These are phyloP conservation scores for Xylaria multiplex DNA, from an alignment of 2,329 filamentous ascomycete species.

Conservation along the genomic window DNA sequence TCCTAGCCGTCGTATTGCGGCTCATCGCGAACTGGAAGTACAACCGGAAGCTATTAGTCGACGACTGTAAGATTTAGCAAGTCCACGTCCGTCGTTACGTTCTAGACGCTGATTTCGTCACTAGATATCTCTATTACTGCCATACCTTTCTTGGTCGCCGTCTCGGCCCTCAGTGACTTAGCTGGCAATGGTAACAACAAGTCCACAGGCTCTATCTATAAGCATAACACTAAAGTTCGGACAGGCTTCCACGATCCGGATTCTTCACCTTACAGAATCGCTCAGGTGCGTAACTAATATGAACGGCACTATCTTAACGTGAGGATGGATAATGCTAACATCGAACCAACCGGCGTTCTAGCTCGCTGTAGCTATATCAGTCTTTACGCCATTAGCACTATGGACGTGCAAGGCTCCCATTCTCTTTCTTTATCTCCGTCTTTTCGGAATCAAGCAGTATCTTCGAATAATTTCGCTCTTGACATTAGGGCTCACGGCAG, in stretches of 20 bases:
- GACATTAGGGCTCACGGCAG: slow-evolving; percentile 27
- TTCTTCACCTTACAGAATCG: slow-evolving; percentile 20
- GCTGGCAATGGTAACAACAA: slow-evolving; percentile 34
- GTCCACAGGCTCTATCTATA: neutral
- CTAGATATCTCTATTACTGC: slow-evolving; percentile 35
- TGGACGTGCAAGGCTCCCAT: slow-evolving; percentile 39
- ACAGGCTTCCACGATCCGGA: slow-evolving; percentile 35
- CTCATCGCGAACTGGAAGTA: slow-evolving; percentile 37
- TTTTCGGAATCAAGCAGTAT: slow-evolving; percentile 37
- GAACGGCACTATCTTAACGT: neutral
- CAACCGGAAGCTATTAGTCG: slow-evolving; percentile 31
- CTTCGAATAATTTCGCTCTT: slow-evolving; percentile 25
- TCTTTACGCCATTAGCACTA: slow-evolving; percentile 26
- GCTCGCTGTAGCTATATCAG: slow-evolving; percentile 32
- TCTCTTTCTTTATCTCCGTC: slow-evolving; percentile 35
- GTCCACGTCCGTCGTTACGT: neutral
- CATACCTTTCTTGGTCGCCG: slow-evolving; percentile 32
- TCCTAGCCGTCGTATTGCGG: slow-evolving; percentile 29
- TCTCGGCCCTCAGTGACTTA: slow-evolving; percentile 24
- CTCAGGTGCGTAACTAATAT: slow-evolving; percentile 24
- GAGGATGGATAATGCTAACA: slow-evolving; percentile 1
- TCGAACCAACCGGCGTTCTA: neutral
- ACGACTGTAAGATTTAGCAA: slow-evolving; percentile 33
- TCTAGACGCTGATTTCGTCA: slow-evolving; percentile 1
- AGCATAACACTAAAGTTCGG: slow-evolving; percentile 13